Evolutionary conservation across 169 alveolate species (phyloP), one percentile per base, ranked within the genome.

Genomic region (Pseudocohnilembus persalinus): DNA sequence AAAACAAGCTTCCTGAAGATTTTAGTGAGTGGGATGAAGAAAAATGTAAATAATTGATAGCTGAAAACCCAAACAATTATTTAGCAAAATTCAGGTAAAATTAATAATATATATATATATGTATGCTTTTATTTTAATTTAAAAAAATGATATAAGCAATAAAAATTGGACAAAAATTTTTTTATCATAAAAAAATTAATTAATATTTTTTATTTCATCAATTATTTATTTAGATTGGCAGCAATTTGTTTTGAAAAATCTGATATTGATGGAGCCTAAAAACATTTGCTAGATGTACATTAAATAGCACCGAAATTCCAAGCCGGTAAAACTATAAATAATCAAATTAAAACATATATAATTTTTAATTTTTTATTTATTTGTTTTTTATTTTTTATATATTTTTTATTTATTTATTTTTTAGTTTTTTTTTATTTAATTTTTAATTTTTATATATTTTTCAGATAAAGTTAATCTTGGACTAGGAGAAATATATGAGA

Each of bases 1-100:
- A 79, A 49, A 73, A 84, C 28, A 29, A 31, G 63, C 16, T 74
- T n/a, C 89, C 89, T 20, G 85, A 80, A 28, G 83, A 86, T 65
- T 80, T 74, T 81, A 83, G 80, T 28, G 76, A 32, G 6, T 92
- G 96, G 96, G 76, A 92, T 1, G 80, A 73, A 74, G 92, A 90
- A 72, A 76, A 90, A 76, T 92, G 96, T 81, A 29, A 33, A 77
- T 31, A 79, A 29, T 83, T 33, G 75, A 83, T 92, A 0, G 33
- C 81, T 31, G 88, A 88, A 16, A 83, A 88, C 49, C 87, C 89
- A 6, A 76, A 85, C 0, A 78, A 87, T 72, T 74, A 83, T 0
- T 82, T 81, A 31, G 94, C 96, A 29, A n/a, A 75, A 15, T 87
- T 81, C 35, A 4, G 68, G 68, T 49, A 49, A n/a, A n/a, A n/a